A percentile compares a stretch with the other conserved stretches of the same genome.
phyloP scores from a whole-genome alignment of 2,329 filamentous ascomycete species.

The Calonectria ilicicola region DNA sequence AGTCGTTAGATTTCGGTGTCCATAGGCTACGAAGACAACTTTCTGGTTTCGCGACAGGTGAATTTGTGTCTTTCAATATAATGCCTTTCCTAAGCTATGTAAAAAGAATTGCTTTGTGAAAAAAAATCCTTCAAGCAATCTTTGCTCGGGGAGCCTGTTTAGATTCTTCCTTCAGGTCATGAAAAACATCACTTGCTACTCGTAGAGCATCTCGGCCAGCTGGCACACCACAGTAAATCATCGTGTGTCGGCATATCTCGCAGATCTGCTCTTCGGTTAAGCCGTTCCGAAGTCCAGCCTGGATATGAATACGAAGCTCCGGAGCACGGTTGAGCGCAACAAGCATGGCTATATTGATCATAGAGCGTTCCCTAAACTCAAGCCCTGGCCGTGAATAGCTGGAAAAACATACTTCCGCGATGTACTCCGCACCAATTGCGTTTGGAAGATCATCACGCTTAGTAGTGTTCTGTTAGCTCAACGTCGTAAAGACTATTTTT shows the following conservation, averaged over 20 bases:
- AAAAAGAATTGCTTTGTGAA: too few relatives aligned
- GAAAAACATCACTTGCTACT: constrained; percentile 6
- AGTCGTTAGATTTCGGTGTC: too few relatives aligned
- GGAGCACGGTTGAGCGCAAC: constrained; percentile 15
- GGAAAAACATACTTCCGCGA: constrained; percentile 13
- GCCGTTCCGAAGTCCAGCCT: constrained; percentile 14
- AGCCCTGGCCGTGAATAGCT: constrained; percentile 14
- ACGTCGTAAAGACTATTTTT: too few relatives aligned
- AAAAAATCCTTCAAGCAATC: too few relatives aligned
- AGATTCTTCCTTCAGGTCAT: not conserved
- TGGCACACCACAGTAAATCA: constrained; percentile 23
- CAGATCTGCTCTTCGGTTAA: constrained; percentile 15
- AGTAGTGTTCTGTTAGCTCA: too few relatives aligned
- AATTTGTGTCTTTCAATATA: too few relatives aligned
- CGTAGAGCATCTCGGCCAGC: constrained; percentile 16
- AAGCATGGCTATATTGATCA: constrained; percentile 21
- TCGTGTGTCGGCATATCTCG: constrained; percentile 13
- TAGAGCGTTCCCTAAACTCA: constrained; percentile 5
- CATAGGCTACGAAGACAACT: too few relatives aligned
- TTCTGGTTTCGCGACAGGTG: too few relatives aligned
- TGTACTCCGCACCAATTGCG: constrained; percentile 11
- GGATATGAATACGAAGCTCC: constrained; percentile 18
- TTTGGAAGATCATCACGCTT: constrained; percentile 2
- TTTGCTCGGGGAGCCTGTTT: not conserved
- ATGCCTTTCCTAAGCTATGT: too few relatives aligned